phyloP scores from a whole-genome alignment of 2,329 filamentous ascomycete genomes.

The Neoascochyta sp. region DNA sequence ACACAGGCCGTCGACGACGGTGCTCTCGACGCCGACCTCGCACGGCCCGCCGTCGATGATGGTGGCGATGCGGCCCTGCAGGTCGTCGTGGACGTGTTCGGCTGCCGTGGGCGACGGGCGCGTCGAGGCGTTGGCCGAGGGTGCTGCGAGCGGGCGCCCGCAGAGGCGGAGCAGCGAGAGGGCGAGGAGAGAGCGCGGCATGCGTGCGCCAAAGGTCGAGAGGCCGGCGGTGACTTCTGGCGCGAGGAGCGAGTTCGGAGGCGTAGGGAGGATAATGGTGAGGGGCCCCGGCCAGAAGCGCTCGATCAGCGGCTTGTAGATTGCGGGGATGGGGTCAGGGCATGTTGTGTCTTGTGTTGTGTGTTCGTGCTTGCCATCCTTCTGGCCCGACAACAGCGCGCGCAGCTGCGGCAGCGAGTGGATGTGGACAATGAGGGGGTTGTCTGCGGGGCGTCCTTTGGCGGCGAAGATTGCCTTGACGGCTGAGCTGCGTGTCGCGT shows the following conservation, averaged over 20 bases:
- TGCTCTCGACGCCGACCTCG: constrained; percentile 89
- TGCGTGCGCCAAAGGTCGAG: constrained; percentile 79
- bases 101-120: constrained; percentile 89
- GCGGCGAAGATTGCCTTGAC: constrained; percentile 90
- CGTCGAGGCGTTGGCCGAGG: constrained; percentile 91
- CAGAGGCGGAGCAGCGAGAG: constrained; percentile 79
- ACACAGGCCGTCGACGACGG: constrained; percentile 87
- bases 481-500: constrained; percentile 78
- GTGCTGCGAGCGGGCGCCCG: constrained; percentile 77
- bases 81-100: constrained; percentile 81
- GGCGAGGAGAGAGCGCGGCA: constrained; percentile 82
- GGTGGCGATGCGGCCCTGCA: constrained; percentile 74
- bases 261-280: constrained; percentile 82
- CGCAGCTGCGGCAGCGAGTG: constrained; percentile 75
- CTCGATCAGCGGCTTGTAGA: constrained; percentile 74
- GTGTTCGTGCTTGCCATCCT: constrained; percentile 1
- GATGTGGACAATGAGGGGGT: constrained; percentile 91
- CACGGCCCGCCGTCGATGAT: constrained; percentile 89
- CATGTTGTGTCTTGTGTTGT: constrained; percentile 3
- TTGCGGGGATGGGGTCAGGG: constrained; percentile 58
- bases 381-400: constrained; percentile 49
- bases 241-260: constrained; percentile 66
- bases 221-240: constrained; percentile 90
- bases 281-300: constrained; percentile 93
- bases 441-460: constrained; percentile 88